Evolutionary conservation across 345 rosid species (phyloP).

Genomic region (Turritis glabra): DNA sequence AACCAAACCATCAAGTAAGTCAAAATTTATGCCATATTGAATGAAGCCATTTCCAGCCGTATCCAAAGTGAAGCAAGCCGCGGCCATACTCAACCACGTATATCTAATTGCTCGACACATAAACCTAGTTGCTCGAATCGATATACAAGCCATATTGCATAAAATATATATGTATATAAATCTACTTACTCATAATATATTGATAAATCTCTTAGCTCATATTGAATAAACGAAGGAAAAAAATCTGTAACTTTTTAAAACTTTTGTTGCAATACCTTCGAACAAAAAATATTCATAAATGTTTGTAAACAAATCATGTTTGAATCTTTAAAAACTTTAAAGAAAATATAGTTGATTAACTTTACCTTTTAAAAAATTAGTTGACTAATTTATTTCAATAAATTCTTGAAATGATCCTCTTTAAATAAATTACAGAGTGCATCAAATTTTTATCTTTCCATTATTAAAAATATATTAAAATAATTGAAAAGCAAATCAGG

Average conservation of each 20-base stretch:
- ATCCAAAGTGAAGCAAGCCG: no score
- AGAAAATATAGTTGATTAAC: not conserved
- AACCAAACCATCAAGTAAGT: no score
- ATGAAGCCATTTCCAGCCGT: no score
- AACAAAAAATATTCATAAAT: not conserved
- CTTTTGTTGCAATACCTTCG: not conserved
- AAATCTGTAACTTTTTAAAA: not conserved
- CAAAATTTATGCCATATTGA: no score
- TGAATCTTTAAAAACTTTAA: no score
- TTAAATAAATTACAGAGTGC: not conserved
- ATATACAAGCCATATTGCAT: not conserved
- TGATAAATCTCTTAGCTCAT: not conserved
- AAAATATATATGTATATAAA: not conserved
- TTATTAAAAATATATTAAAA: not conserved
- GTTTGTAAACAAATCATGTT: not conserved
- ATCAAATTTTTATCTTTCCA: not conserved
- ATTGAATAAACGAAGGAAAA: not conserved
- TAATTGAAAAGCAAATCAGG: not conserved
- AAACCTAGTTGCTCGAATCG: not conserved
- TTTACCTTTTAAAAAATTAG: not conserved
- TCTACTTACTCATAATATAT: not conserved
- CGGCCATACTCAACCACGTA: not conserved
- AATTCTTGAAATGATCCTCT: not conserved
- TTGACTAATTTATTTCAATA: not conserved
- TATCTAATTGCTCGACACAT: not conserved